Base-by-base conservation (phyloP, 2,329 filamentous ascomycete species). In the Colletotrichum lindemuthianum region DNA sequence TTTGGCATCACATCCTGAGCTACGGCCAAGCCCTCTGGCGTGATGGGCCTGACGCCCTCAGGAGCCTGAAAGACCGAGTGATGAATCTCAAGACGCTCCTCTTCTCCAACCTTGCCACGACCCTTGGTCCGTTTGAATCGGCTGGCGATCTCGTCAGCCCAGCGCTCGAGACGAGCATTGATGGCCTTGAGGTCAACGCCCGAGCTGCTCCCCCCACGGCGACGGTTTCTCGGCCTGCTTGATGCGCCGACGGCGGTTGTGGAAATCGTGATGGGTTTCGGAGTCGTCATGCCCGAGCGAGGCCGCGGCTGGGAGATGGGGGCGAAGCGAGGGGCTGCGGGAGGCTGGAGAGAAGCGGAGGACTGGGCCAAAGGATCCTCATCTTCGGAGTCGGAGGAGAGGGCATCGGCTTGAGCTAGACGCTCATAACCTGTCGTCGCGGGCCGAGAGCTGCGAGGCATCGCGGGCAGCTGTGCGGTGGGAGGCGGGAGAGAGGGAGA, bases 101-200 rank as follows among this genome's bases (percentile, higher is more conserved):
- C 92, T 69, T 96, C 92, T 48, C 89, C 82, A 8, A 86, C 87
- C 72, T 88, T 90, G 53, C 90, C 91, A 75, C 89, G 92, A 58
- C 90, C 88, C 72, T 89, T 90, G 70, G 86, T 84, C 69, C 94
- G 92, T 82, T 97, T 98, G 85, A 99, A 98, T 72, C 96, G 96
- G 70, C 93, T 92, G 36, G 96, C 94, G 73, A 99, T 98, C 79
- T 99, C 96, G 71, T 98, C 96, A 13, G 96, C 96, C 96, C 96
- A 99, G 75, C 92, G 86, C 79, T 99, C 96, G 33, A 99, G 82
- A 32, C 96, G 87, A 64, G 95, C 94, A 77, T 99, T 99, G 79
- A 99, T 98, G 65, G 96, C 96, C 76, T 98, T 98, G 74, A 99
- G 92, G 74, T 99, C 96, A 15, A 99, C 95, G 3, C 94, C 95